Evolutionary conservation across 257 asterid genomes (phyloP).

Genomic region (Solanum corneliomulleri): DNA sequence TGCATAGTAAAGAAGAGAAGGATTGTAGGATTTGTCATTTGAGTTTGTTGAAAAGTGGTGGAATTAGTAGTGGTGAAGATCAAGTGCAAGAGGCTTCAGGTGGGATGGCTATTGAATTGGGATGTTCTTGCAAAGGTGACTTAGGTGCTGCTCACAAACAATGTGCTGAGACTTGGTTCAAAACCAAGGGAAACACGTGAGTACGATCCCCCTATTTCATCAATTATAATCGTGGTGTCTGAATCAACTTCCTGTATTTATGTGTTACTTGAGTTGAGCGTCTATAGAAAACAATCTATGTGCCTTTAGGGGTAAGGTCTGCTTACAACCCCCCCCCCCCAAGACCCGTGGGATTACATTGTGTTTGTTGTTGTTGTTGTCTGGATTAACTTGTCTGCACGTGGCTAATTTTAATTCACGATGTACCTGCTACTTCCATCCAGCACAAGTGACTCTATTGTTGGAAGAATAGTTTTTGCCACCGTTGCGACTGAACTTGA

Average conservation of each 20-base stretch:
- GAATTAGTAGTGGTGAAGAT: constrained; percentile 7
- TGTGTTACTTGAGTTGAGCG: not conserved
- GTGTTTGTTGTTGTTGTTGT: not conserved
- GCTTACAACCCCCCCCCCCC: not conserved
- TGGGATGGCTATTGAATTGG: constrained; percentile 25
- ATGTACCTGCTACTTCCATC: not conserved
- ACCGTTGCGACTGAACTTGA: not conserved
- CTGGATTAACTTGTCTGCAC: not conserved
- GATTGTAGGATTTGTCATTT: constrained; percentile 46
- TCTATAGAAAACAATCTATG: not conserved
- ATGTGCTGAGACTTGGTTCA: constrained; percentile 53
- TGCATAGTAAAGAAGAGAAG: constrained; percentile 4
- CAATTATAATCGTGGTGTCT: not conserved
- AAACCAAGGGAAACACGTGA: constrained; percentile 41
- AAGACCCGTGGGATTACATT: not conserved
- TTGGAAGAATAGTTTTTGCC: not conserved
- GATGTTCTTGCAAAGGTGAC: constrained; percentile 45
- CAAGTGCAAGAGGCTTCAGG: not conserved
- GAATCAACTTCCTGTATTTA: not conserved
- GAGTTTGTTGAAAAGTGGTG: constrained; percentile 16
- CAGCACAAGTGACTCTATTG: not conserved
- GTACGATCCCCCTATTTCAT: not conserved
- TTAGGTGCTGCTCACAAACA: constrained; percentile 39
- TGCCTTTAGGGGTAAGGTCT: not conserved
- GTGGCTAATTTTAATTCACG: not conserved